These are phyloP conservation scores for Crithidia bombi DNA, from an alignment of 208 protist species.

Conservation along the genomic window DNA sequence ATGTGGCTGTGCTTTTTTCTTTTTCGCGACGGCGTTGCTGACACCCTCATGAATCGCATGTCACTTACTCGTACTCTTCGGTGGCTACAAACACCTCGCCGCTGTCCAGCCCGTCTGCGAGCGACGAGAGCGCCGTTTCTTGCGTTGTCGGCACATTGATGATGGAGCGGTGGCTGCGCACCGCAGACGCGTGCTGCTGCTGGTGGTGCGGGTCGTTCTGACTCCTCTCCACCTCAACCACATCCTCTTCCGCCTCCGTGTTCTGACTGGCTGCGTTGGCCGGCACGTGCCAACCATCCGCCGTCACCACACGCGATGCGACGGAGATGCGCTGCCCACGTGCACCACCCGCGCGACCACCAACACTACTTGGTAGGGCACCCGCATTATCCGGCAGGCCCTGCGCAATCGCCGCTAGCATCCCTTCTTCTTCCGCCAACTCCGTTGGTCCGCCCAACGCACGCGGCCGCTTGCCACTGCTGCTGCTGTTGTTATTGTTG, in stretches of 20 bases:
- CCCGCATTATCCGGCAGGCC: conserved; percentile 8
- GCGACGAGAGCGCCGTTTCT: conserved; percentile 51
- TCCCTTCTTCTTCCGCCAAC: conserved; percentile 38
- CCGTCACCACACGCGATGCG: conserved; percentile 53
- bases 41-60: too few species aligned
- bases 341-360: neutral
- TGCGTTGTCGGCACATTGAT: conserved; percentile 60
- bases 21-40: too few species aligned
- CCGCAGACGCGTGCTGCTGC: neutral
- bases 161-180: conserved; percentile 28
- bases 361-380: neutral
- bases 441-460: conserved; percentile 24
- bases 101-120: conserved; percentile 46
- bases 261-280: conserved; percentile 18
- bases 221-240: conserved; percentile 18
- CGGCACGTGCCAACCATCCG: conserved; percentile 76
- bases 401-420: conserved; percentile 50
- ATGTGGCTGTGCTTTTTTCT: too few species aligned
- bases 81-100: conserved; percentile 84
- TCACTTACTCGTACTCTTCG: conserved; percentile 71
- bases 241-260: conserved; percentile 10
- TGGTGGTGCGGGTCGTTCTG: neutral
- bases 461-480: conserved; percentile 37
- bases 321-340: conserved; percentile 39
- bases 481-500: neutral